phyloP scores from a whole-genome alignment of 345 rosid genomes.

The Schrenkiella parvula region DNA sequence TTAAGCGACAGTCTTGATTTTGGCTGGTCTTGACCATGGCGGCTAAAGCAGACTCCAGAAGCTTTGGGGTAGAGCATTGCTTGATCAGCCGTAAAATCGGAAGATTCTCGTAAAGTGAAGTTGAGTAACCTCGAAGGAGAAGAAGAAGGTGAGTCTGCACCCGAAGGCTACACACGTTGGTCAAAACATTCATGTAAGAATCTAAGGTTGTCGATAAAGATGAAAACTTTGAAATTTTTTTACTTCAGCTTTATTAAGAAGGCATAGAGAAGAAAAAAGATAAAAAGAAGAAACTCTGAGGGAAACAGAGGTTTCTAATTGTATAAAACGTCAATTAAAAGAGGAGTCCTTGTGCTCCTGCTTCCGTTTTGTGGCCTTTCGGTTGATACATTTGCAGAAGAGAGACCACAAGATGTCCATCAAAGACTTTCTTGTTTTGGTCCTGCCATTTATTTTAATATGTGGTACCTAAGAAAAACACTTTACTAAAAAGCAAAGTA shows the following conservation, averaged over 20 bases:
- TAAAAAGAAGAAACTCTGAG: background rate
- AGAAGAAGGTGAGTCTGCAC: background rate
- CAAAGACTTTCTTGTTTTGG: background rate
- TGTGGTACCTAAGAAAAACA: too few relatives aligned
- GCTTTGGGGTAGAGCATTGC: conserved; percentile 33
- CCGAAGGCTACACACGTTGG: conserved; percentile 3
- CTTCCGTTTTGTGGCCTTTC: background rate
- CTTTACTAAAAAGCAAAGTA: too few relatives aligned
- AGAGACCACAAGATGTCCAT: conserved; percentile 16
- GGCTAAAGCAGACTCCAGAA: conserved; percentile 49
- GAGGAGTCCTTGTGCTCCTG: too few relatives aligned
- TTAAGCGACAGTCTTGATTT: conserved; percentile 50
- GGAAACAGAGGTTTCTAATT: background rate
- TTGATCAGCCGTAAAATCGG: conserved; percentile 18
- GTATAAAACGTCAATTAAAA: too few relatives aligned
- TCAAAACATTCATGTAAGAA: conserved; percentile 8
- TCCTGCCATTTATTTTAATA: too few relatives aligned
- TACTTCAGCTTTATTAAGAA: background rate
- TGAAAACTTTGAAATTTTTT: background rate
- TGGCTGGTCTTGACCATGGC: conserved; percentile 53
- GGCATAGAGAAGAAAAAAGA: background rate
- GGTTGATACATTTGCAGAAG: conserved; percentile 11
- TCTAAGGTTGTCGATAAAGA: background rate
- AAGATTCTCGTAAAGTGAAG: background rate
- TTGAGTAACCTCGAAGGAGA: conserved; percentile 15